Base-by-base conservation (phyloP, 1,284 basidiomycete species). In the Crepidotus sp. region DNA sequence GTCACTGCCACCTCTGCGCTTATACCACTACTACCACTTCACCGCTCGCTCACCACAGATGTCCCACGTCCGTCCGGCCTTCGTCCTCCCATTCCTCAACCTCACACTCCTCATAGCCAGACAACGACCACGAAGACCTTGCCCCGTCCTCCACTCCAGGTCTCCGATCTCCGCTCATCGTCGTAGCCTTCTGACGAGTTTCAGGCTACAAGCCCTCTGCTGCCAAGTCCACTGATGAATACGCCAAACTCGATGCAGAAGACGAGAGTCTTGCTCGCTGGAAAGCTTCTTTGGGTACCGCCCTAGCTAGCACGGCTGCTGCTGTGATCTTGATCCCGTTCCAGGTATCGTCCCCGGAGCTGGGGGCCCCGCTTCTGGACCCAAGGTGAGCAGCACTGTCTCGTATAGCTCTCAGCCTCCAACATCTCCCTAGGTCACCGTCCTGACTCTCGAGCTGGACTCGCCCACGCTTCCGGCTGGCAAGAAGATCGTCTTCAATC, bases 191-290 rank as follows among this genome's bases (percentile, higher is more conserved):
- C 36, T 52, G 37, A 40, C 43, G 4, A 22, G 4, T 22, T 45
- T 38, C 46, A 86, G 84, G 85, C 44, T 88, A 88, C 70, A 87
- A 82, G 63, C 44, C 47, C 4, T 73, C 73, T 36, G 61, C 71
- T 47, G 73, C 68, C 15, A 88, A 83, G 66, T 69, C 68, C 35
- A 64, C 77, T 14, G 80, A 83, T 35, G 84, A 87, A 59, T 84
- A 84, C 47, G 77, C 77, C 11, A 65, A 80, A 35, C 74, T 93
- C 42, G 90, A 93, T 63, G 84, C 83, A 9, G 71, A 85, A 49
- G 90, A 94, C 61, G 88, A 92, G 63, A 88, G 83, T 61, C 69
- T 88, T 58, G 76, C 77, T 11, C 81, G 88, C 51, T 94, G 90
- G 90, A 94, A 94, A 62, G 88, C 86, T 18, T 91, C 83, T 50